A percentile compares a stretch with the other conserved stretches of the same genome.
These are phyloP conservation scores for Hypoxylon trugodes DNA, from an alignment of 495 filamentous ascomycete genomes.

Conservation along the genomic window DNA sequence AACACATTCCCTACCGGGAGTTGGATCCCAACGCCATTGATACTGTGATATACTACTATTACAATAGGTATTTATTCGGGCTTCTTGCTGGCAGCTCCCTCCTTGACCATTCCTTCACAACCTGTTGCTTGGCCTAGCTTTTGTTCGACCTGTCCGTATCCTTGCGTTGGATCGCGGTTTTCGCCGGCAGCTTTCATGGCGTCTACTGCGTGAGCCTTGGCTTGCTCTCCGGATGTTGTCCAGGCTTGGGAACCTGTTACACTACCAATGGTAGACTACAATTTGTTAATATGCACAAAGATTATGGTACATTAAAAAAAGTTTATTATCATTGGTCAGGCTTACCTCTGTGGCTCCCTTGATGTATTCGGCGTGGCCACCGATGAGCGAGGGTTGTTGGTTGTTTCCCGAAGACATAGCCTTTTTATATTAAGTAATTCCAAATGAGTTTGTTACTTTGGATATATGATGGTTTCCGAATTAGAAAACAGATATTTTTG, in stretches of 20 bases:
- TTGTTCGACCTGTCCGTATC: conserved; percentile 57
- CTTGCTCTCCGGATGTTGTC: conserved; percentile 55
- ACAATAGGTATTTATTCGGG: conserved; percentile 18
- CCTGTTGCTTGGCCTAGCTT: conserved; percentile 52
- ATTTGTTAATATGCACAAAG: neutral
- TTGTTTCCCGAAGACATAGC: conserved; percentile 42
- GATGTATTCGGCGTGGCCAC: conserved; percentile 56
- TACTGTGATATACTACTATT: neutral
- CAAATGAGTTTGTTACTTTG: neutral
- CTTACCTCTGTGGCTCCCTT: conserved; percentile 58
- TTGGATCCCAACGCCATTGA: neutral
- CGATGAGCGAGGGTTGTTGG: conserved; percentile 49
- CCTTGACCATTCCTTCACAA: conserved; percentile 57
- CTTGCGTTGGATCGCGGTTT: conserved; percentile 49
- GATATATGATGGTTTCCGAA: neutral
- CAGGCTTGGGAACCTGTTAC: conserved; percentile 55
- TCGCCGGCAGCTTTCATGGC: conserved; percentile 52
- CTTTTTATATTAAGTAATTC: too few species aligned
- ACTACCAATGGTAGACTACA: conserved; percentile 50
- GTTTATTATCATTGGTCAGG: neutral
- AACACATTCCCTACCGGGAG: too few species aligned
- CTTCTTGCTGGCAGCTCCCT: conserved; percentile 51
- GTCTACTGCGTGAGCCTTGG: conserved; percentile 54
- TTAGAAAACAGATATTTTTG: neutral
- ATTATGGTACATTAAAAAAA: neutral